Percentiles rank a stretch among this genome's conserved stretches.
phyloP scores from a whole-genome alignment of 495 filamentous ascomycete species.

The Neurospora africana region DNA sequence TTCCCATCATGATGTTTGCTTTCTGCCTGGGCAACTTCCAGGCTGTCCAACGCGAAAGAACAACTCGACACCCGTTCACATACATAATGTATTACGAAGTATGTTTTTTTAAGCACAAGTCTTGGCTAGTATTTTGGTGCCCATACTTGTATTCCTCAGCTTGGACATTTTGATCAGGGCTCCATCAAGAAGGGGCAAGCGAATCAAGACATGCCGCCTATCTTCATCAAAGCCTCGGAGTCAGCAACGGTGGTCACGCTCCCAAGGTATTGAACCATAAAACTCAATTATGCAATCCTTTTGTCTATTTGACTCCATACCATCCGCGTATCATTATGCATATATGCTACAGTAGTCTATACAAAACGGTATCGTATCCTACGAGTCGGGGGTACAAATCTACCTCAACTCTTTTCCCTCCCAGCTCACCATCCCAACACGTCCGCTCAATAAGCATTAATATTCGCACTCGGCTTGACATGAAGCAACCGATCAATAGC shows the following conservation, averaged over 20 bases:
- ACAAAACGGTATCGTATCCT: not conserved
- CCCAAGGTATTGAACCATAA: not conserved
- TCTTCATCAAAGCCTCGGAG: not conserved
- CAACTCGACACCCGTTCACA: not conserved
- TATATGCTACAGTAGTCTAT: not conserved
- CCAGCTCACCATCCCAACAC: constrained; percentile 48
- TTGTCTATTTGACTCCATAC: not conserved
- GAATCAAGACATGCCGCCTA: not conserved
- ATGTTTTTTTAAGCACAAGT: not conserved
- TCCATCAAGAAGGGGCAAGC: not conserved
- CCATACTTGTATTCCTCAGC: not conserved
- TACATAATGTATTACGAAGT: no score
- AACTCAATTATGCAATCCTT: not conserved
- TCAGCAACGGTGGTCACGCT: not conserved
- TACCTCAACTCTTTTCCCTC: constrained; percentile 17
- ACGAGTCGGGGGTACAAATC: not conserved
- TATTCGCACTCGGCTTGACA: constrained; percentile 31
- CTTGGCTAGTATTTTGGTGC: not conserved
- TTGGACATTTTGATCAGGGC: not conserved
- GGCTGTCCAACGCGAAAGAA: not conserved
- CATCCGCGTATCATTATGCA: not conserved
- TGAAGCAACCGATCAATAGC: constrained; percentile 38
- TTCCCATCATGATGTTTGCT: not conserved
- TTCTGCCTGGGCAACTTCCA: not conserved
- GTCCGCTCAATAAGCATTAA: constrained; percentile 31